phyloP scores from a whole-genome alignment of 2,329 filamentous ascomycete genomes.

The Pochonia chlamydosporia region DNA sequence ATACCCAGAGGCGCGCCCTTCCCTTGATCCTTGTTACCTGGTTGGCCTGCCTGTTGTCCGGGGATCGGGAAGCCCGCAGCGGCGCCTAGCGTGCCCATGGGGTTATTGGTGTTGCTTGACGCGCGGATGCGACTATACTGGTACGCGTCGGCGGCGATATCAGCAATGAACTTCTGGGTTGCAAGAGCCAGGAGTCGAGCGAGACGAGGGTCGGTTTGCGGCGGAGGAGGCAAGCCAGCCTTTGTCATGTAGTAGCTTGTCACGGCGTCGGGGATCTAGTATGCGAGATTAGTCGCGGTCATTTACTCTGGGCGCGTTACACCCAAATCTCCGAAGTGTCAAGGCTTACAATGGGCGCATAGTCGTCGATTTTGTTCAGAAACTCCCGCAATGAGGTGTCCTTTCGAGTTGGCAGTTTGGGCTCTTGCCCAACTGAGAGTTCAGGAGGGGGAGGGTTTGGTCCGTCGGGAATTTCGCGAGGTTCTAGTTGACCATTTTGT shows the following conservation, averaged over 20 bases:
- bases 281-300: background rate
- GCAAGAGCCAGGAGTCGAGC: slow-evolving; percentile 90
- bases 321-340: background rate
- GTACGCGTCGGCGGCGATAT: slow-evolving; percentile 95
- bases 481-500: slow-evolving; percentile 21
- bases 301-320: too few relatives aligned
- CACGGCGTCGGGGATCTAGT: slow-evolving; percentile 90
- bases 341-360: slow-evolving; percentile 81
- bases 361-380: slow-evolving; percentile 94
- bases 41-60: slow-evolving; percentile 54
- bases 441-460: slow-evolving; percentile 27
- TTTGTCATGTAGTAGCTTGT: slow-evolving; percentile 98
- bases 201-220: slow-evolving; percentile 82
- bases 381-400: slow-evolving; percentile 92
- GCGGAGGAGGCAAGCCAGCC: slow-evolving; percentile 87
- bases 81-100: slow-evolving; percentile 79
- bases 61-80: slow-evolving; percentile 63
- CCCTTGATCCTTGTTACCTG: slow-evolving; percentile 51
- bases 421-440: slow-evolving; percentile 46
- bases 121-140: slow-evolving; percentile 94
- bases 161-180: slow-evolving; percentile 98
- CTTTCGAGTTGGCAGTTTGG: slow-evolving; percentile 73
- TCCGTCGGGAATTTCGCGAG: slow-evolving; percentile 5
- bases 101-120: slow-evolving; percentile 82
- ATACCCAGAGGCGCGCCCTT: slow-evolving; percentile 61